These are phyloP conservation scores for Austroboletus niveus DNA, from an alignment of 1,284 basidiomycete species.

Conservation along the genomic window DNA sequence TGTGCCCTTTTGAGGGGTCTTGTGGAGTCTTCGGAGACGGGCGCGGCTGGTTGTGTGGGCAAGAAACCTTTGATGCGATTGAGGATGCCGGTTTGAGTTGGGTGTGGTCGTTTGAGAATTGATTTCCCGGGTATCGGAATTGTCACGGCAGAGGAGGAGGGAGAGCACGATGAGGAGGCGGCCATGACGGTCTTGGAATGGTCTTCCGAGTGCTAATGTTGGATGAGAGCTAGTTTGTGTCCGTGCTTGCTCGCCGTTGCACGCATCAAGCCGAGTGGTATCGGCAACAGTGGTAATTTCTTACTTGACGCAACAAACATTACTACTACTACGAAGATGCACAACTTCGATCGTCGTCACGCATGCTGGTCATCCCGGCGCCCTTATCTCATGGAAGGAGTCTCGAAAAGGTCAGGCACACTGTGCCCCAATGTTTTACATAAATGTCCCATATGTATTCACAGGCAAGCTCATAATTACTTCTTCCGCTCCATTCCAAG, in stretches of 20 bases:
- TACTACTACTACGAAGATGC: too few relatives aligned
- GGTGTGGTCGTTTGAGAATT: conserved; percentile 76
- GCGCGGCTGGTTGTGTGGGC: conserved; percentile 26
- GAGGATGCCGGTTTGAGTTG: conserved; percentile 64
- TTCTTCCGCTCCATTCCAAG: too few relatives aligned
- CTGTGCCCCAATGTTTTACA: too few relatives aligned
- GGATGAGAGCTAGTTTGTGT: too few relatives aligned
- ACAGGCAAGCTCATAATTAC: too few relatives aligned
- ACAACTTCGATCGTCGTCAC: too few relatives aligned
- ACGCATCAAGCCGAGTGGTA: not conserved
- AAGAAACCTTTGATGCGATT: conserved; percentile 56
- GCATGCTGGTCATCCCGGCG: too few relatives aligned
- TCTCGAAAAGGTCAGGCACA: too few relatives aligned
- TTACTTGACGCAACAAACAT: too few relatives aligned
- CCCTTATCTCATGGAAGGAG: too few relatives aligned
- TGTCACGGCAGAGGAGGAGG: conserved; percentile 74
- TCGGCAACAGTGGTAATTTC: not conserved
- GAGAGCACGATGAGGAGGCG: conserved; percentile 43
- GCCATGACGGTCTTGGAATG: conserved; percentile 12
- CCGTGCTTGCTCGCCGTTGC: not conserved
- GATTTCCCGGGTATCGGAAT: conserved; percentile 74
- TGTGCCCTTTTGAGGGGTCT: conserved; percentile 79
- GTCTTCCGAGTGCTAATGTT: not conserved
- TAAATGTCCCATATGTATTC: too few relatives aligned
- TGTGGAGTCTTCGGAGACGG: conserved; percentile 33